phyloP scores from a whole-genome alignment of 345 rosid species.

The Kernera saxatilis region DNA sequence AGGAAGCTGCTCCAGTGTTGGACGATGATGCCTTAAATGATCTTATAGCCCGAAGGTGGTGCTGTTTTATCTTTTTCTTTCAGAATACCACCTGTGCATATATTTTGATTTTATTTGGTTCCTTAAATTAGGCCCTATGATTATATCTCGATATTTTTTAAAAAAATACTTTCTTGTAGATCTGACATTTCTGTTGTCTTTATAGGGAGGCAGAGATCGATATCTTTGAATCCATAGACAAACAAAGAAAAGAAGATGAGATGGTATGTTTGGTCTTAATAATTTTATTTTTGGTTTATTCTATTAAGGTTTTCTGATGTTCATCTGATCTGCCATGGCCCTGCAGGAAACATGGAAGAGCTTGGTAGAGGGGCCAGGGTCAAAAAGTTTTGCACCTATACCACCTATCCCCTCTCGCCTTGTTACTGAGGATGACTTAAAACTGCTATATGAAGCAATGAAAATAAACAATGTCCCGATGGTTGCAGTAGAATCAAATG shows the following conservation, averaged over 20 bases:
- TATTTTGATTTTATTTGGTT: background rate
- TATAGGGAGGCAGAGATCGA: conserved; percentile 90
- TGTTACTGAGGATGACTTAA: conserved; percentile 77
- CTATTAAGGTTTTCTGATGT: background rate
- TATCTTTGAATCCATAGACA: conserved; percentile 78
- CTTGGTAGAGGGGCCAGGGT: conserved; percentile 44
- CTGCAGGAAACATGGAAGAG: conserved; percentile 73
- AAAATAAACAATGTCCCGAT: conserved; percentile 58
- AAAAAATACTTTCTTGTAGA: background rate
- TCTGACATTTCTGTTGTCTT: conserved; percentile 10
- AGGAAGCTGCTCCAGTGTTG: conserved; percentile 83
- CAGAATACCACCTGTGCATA: background rate
- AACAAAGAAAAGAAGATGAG: conserved; percentile 62
- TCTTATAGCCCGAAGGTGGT: conserved; percentile 80
- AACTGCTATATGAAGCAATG: conserved; percentile 63
- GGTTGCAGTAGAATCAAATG: conserved; percentile 39
- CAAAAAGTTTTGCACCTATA: conserved; percentile 37
- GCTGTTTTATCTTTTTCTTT: background rate
- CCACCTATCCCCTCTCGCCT: conserved; percentile 76
- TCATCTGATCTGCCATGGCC: conserved; percentile 5
- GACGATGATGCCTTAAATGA: conserved; percentile 85
- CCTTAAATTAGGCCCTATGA: background rate
- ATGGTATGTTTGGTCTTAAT: conserved; percentile 40
- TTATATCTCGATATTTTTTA: background rate
- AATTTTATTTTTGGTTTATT: background rate